Evolutionary conservation across 1,139 yeast genomes (phyloP).

Genomic region (Candida gigantensis): DNA sequence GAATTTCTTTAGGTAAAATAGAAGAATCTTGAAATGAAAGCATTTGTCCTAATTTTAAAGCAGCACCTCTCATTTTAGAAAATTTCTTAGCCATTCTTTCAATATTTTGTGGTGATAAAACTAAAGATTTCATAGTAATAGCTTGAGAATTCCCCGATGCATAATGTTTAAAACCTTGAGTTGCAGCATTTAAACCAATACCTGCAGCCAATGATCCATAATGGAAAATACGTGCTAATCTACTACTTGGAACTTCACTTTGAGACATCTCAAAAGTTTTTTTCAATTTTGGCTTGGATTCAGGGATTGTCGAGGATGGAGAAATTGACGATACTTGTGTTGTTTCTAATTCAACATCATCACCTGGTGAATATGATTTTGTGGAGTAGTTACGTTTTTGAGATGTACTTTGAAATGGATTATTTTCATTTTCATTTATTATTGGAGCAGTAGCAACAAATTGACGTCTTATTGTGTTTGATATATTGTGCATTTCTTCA

Average conservation of each 20-base stretch:
- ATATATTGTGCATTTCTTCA: slow-evolving; percentile 25
- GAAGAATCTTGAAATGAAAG: slow-evolving; percentile 89
- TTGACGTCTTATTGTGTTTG: slow-evolving; percentile 22
- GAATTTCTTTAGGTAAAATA: slow-evolving; percentile 82
- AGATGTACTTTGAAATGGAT: slow-evolving; percentile 10
- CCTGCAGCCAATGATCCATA: slow-evolving; percentile 94
- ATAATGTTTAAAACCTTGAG: slow-evolving; percentile 72
- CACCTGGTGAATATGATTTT: slow-evolving; percentile 14
- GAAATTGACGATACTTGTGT: slow-evolving; percentile 7
- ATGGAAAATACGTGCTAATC: slow-evolving; percentile 85
- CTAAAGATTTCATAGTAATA: slow-evolving; percentile 58
- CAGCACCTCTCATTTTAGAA: slow-evolving; percentile 97
- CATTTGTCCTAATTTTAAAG: slow-evolving; percentile 93
- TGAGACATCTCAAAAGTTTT: slow-evolving; percentile 51
- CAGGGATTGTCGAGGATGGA: slow-evolving; percentile 8
- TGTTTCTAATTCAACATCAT: slow-evolving; percentile 9
- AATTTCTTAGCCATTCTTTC: slow-evolving; percentile 86
- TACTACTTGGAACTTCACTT: slow-evolving; percentile 80
- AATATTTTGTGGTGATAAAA: slow-evolving; percentile 79
- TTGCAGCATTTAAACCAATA: slow-evolving; percentile 81
- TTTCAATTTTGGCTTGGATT: slow-evolving; percentile 24
- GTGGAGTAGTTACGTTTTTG: slow-evolving; percentile 17
- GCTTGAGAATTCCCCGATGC: slow-evolving; percentile 44
- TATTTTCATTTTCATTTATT: slow-evolving; percentile 3
- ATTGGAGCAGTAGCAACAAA: background rate